Evolutionary conservation across 1,139 yeast genomes (phyloP).

Genomic region (Yamadazyma sp.): DNA sequence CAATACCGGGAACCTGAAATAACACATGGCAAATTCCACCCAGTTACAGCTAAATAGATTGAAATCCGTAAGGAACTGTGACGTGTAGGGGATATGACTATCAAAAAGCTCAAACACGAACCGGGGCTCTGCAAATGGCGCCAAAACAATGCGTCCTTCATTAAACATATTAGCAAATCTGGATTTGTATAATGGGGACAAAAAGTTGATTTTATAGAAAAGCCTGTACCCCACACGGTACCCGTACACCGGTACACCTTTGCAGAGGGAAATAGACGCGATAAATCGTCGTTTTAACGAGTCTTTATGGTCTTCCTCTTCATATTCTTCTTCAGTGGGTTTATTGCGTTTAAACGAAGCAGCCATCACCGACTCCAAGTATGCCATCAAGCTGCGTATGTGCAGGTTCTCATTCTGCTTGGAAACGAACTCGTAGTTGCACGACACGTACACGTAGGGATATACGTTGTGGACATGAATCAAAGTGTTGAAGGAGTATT

Average conservation of each 20-base stretch:
- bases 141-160: conserved; percentile 40
- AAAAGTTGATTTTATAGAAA: conserved; percentile 65
- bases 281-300: conserved; percentile 25
- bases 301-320: conserved; percentile 1
- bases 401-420: conserved; percentile 10
- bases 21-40: conserved; percentile 43
- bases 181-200: conserved; percentile 61
- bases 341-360: conserved; percentile 18
- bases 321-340: conserved; percentile 11
- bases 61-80: conserved; percentile 81
- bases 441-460: conserved; percentile 77
- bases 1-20: conserved; percentile 43
- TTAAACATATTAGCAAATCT: conserved; percentile 62
- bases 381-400: conserved; percentile 14
- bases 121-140: conserved; percentile 8
- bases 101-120: conserved; percentile 47
- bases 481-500: conserved; percentile 23
- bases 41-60: conserved; percentile 85
- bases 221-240: conserved; percentile 63
- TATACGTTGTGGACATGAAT: conserved; percentile 81
- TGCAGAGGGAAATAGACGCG: conserved; percentile 67
- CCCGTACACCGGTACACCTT: conserved; percentile 84
- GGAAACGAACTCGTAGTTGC: conserved; percentile 18
- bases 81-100: conserved; percentile 71
- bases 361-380: conserved; percentile 21